Evolutionary conservation across 768 basidiomycete genomes (phyloP).

Genomic region (Tylopilus subfusipes): DNA sequence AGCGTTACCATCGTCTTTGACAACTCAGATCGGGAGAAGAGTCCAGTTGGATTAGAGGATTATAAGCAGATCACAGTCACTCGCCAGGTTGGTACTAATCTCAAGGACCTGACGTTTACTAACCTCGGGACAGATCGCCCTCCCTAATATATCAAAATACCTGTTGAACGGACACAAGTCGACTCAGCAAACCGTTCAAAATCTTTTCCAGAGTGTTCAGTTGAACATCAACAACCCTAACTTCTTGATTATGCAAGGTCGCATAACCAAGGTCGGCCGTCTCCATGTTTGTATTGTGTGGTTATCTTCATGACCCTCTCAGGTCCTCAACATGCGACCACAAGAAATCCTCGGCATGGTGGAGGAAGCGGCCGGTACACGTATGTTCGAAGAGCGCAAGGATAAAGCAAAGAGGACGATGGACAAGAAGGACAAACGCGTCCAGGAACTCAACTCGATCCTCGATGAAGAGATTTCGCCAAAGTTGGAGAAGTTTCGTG

Average conservation of each 20-base stretch:
- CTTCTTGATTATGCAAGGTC: slow-evolving; percentile 99
- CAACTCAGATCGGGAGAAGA: slow-evolving; percentile 84
- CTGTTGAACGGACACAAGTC: slow-evolving; percentile 95
- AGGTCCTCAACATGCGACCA: slow-evolving; percentile 95
- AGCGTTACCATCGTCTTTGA: slow-evolving; percentile 99
- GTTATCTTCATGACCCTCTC: neutral
- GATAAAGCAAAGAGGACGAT: slow-evolving; percentile 96
- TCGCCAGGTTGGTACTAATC: slow-evolving; percentile 66
- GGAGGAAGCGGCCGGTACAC: slow-evolving; percentile 96
- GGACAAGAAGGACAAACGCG: slow-evolving; percentile 94
- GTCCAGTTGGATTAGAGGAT: slow-evolving; percentile 78
- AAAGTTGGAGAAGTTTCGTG: slow-evolving; percentile 85
- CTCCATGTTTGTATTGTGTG: neutral
- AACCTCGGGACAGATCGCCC: slow-evolving; percentile 61
- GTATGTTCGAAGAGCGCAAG: slow-evolving; percentile 98
- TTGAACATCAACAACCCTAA: slow-evolving; percentile 99
- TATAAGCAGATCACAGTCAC: slow-evolving; percentile 93
- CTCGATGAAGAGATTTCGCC: slow-evolving; percentile 90
- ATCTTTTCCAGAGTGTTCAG: slow-evolving; percentile 93
- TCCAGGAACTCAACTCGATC: slow-evolving; percentile 79
- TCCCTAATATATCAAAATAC: slow-evolving; percentile 93
- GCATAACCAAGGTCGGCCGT: slow-evolving; percentile 84
- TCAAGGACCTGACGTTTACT: neutral
- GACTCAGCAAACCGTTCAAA: slow-evolving; percentile 79
- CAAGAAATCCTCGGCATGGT: slow-evolving; percentile 98